Conservation (phyloP, 352 stramenopile species). For the Globisporangium barbulae region DNA sequence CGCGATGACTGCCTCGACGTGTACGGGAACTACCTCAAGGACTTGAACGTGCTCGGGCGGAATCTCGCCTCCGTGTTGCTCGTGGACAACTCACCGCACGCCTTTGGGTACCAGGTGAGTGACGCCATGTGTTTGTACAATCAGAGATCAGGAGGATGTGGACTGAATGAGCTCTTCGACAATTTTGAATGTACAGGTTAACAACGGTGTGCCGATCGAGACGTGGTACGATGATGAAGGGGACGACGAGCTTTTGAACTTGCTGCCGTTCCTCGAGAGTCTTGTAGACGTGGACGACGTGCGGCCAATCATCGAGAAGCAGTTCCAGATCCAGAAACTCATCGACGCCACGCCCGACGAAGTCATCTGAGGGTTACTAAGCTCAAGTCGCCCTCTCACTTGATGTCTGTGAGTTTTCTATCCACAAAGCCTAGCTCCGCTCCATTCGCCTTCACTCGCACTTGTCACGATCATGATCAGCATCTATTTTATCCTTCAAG, state of each 20-base stretch:
- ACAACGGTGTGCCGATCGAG: slow-evolving; percentile 98
- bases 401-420: slow-evolving; percentile 2
- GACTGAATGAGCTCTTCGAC: neutral
- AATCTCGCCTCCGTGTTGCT: slow-evolving; percentile 90
- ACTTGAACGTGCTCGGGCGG: slow-evolving; percentile 95
- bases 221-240: slow-evolving; percentile 97
- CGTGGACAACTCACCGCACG: slow-evolving; percentile 98
- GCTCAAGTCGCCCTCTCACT: neutral
- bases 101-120: slow-evolving; percentile 95
- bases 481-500: too few species aligned
- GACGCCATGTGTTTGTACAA: neutral
- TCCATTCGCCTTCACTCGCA: neutral
- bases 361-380: slow-evolving; percentile 22
- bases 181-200: slow-evolving; percentile 42
- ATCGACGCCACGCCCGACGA: slow-evolving; percentile 77
- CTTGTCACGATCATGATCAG: neutral
- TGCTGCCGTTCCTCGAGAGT: slow-evolving; percentile 93
- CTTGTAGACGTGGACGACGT: slow-evolving; percentile 89
- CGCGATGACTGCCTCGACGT: slow-evolving; percentile 95
- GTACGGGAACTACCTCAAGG: slow-evolving; percentile 98
- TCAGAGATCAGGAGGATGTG: neutral
- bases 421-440: neutral
- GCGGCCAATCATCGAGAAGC: slow-evolving; percentile 80
- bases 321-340: slow-evolving; percentile 91
- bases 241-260: slow-evolving; percentile 96